Evolutionary conservation across 2,329 filamentous ascomycete species (phyloP), one percentile per base, ranked within the genome.

Genomic region (Neofusicoccum kwambonambiense): DNA sequence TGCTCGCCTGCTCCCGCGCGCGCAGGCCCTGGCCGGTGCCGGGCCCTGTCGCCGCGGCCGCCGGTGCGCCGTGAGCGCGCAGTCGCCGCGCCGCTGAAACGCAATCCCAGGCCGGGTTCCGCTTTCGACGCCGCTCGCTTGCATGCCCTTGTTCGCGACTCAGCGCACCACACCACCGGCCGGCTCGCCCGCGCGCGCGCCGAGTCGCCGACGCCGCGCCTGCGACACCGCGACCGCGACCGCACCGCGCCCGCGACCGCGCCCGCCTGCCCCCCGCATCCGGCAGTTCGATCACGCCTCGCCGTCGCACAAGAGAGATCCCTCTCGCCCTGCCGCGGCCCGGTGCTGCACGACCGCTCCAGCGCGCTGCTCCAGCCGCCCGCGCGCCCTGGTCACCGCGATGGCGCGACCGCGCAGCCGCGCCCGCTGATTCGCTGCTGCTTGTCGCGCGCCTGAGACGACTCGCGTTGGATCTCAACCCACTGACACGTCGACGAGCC

Each of bases 391-490:
- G 27, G 52, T 19, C 52, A 17, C 52, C 35, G 37, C 52, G 13
- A 35, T 37, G 57, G 45, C 57, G 45, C 37, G 45, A n/a, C 45
- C 27, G 27, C 44, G 39, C 58, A n/a, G 17, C 35, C 47, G 19
- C 47, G 11, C 37, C 17, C 61, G 19, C 41, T 63, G 37, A 54
- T 45, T 22, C 13, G 49, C 61, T 45, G 61, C 49, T 41, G 41
- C 51, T 64, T 64, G 62, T 56, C 62, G 62, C 62, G 62, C 62
- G 51, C 62, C 50, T 64, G 62, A 64, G 51, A 64, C 62, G 49
- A 17, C 19, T 35, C 49, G 61, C 61, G 61, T 63, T 52, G 17
- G 61, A 63, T 49, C 61, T 44, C 47, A 22, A 11, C 22, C 49
- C 61, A 63, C 50, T 60, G 56, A 60, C 56, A 60, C 56, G 56